These are phyloP conservation scores for Capsicum rhomboideum DNA, from an alignment of 257 asterid species.

Conservation along the genomic window DNA sequence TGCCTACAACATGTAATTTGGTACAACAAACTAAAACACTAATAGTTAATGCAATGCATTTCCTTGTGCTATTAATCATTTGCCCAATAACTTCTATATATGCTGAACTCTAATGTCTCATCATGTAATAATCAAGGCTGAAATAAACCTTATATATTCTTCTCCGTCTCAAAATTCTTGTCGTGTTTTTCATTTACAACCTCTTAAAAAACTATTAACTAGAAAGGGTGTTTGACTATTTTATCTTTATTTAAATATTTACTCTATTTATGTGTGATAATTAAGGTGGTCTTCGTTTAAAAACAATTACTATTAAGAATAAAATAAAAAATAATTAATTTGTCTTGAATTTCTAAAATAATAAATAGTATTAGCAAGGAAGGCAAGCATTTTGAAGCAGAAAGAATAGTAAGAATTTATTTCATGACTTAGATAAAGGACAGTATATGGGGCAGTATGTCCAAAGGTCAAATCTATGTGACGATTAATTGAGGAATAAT, in stretches of 20 bases:
- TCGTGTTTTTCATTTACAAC: neutral
- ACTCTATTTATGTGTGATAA: neutral
- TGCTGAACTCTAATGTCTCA: neutral
- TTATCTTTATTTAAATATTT: neutral
- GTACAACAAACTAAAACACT: neutral
- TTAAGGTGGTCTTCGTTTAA: neutral
- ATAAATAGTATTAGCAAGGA: too few species aligned
- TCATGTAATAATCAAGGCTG: neutral
- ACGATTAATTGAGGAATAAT: neutral
- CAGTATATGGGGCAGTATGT: neutral
- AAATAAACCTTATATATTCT: neutral
- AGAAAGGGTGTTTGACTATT: neutral
- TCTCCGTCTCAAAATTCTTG: neutral
- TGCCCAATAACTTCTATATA: neutral
- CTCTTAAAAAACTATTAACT: neutral
- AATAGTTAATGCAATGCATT: neutral
- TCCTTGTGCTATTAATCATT: neutral
- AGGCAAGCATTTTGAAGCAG: neutral
- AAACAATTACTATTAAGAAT: neutral
- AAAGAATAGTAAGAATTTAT: neutral
- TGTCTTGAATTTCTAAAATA: neutral
- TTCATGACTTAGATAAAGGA: neutral
- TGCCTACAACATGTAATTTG: neutral
- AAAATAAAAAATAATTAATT: neutral
- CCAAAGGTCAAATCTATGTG: neutral